Conservation (phyloP, 2,329 filamentous ascomycete species). For the Penicillium sp. region DNA sequence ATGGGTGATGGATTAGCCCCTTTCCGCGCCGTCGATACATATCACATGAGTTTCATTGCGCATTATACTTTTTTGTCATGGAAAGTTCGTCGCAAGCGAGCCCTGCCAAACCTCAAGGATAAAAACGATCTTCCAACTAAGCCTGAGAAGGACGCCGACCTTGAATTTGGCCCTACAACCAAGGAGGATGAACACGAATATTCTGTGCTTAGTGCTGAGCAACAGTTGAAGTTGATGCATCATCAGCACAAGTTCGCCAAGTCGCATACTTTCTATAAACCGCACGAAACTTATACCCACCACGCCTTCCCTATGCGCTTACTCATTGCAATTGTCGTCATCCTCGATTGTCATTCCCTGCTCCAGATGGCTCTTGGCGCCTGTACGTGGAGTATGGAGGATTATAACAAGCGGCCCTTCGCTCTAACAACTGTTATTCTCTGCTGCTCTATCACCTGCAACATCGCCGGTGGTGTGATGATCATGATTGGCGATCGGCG, state of each 20-base stretch:
- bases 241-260: constrained; percentile 78
- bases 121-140: constrained; percentile 65
- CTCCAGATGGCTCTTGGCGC: constrained; percentile 78
- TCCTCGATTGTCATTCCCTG: constrained; percentile 75
- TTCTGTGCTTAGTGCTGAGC: constrained; percentile 62
- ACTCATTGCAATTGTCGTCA: constrained; percentile 72
- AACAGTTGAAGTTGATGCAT: constrained; percentile 69
- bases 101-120: constrained; percentile 62
- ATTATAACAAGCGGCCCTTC: constrained; percentile 61
- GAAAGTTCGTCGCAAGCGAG: constrained; percentile 62
- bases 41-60: constrained; percentile 81
- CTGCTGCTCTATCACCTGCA: constrained; percentile 72
- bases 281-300: constrained; percentile 80
- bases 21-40: constrained; percentile 77
- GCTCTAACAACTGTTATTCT: constrained; percentile 80
- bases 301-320: constrained; percentile 72
- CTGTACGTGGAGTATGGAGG: constrained; percentile 75
- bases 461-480: constrained; percentile 71
- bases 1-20: constrained; percentile 70
- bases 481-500: constrained; percentile 74
- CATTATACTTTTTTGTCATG: constrained; percentile 68
- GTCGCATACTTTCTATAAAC: constrained; percentile 86
- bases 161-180: constrained; percentile 44
- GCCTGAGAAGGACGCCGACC: constrained; percentile 44
- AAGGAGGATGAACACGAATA: constrained; percentile 54